Base-by-base conservation (phyloP, 2,329 filamentous ascomycete species). In the Septoria petroselini region DNA sequence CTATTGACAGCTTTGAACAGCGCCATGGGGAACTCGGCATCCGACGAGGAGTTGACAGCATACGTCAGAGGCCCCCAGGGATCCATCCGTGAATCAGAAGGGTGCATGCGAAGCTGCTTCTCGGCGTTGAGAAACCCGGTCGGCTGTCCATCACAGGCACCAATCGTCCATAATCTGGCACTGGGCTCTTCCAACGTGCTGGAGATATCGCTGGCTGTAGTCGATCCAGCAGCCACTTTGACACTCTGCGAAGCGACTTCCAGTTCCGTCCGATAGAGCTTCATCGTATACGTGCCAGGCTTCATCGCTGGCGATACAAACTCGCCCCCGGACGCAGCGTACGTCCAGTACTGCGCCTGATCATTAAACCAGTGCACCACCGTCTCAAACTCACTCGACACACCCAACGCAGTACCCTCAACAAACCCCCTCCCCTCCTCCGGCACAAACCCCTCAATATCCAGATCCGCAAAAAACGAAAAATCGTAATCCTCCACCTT, bases 221-320 rank as follows among this genome's bases (percentile, higher is more conserved):
- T 72, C 25, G 66, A 65, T 3, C 79, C 79, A 1, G 76, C 76
- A 1, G 69, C 70, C 33, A 83, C 78, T 0, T 67, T 70, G 12
- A 80, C 76, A 4, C 68, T 71, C 18, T 70, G 67, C 2, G 73
- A 72, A 3, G 76, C 78, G 7, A 82, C 77, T 53, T 75, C 71
- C 61, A 76, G 76, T 63, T 83, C 80, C 14, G 71, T 75, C 57
- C 81, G 79, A 66, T 83, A 83, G 30, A 85, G 74, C 3, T 82
- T 76, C 75, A 84, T 83, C n/a, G 79, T 84, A 68, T 85, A 85
- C 0, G 78, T 83, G 23, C 83, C 82, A 0, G 82, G 79, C 60
- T 82, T 83, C 82, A 86, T 85, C 48, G 75, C 70, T 0, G 82
- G 83, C 0, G 81, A 84, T 2, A 76, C 83, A 67, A 83, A 86